Conservation (phyloP, 2,329 filamentous ascomycete species). For the Neocatenulostroma microsporum region DNA sequence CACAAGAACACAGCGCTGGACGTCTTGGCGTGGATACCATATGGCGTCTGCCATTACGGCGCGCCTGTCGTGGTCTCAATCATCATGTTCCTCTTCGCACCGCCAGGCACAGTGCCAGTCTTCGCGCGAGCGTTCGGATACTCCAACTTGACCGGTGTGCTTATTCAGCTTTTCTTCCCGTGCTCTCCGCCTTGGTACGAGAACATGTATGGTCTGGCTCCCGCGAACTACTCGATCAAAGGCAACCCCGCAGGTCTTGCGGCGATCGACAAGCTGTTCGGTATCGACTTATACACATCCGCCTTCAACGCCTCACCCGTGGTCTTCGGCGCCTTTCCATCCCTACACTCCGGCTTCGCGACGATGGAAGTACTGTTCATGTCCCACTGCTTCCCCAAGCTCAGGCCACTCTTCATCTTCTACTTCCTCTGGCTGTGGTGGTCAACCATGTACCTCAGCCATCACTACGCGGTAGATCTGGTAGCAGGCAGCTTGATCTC, state of each 20-base stretch:
- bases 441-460: slow-evolving; percentile 96
- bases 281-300: slow-evolving; percentile 86
- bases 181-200: slow-evolving; percentile 98
- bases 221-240: slow-evolving; percentile 84
- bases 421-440: slow-evolving; percentile 96
- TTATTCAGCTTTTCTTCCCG: slow-evolving; percentile 82
- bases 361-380: slow-evolving; percentile 88
- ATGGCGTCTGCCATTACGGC: slow-evolving; percentile 84
- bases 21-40: slow-evolving; percentile 85
- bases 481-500: slow-evolving; percentile 66
- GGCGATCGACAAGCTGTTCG: slow-evolving; percentile 81
- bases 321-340: slow-evolving; percentile 92
- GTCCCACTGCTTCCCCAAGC: slow-evolving; percentile 80
- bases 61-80: slow-evolving; percentile 71
- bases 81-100: slow-evolving; percentile 79
- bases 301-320: slow-evolving; percentile 84
- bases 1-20: slow-evolving; percentile 79
- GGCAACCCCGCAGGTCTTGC: slow-evolving; percentile 85
- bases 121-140: slow-evolving; percentile 86
- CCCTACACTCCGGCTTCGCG: slow-evolving; percentile 81
- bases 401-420: slow-evolving; percentile 68
- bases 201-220: slow-evolving; percentile 81
- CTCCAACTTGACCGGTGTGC: slow-evolving; percentile 81
- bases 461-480: slow-evolving; percentile 93
- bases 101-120: slow-evolving; percentile 74